Base-by-base conservation (phyloP, 1,284 basidiomycete species). In the Rhodotorula sp. region DNA sequence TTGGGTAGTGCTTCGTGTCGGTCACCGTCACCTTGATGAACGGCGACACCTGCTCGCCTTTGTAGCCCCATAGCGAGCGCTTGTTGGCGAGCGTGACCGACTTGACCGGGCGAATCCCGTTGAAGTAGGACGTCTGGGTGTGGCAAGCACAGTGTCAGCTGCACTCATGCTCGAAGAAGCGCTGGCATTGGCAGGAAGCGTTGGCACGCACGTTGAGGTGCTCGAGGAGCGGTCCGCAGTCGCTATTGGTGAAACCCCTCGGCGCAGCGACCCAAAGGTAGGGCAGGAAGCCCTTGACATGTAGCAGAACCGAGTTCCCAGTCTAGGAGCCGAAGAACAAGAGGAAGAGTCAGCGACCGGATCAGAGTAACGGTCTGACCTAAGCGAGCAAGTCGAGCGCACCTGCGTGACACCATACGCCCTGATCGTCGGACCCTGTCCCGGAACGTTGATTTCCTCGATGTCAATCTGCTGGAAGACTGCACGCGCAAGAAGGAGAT, bases 401-500 rank as follows among this genome's bases (percentile, higher is more conserved):
- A 90, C 91, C 83, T 93, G 84, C 4, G 92, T 97, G 8, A 97
- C 91, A 58, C 94, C 94, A 81, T 90, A 97, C 83, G 97, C 88
- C 53, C 91, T 85, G 48, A 97, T 78, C 59, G 85, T 85, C 0
- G 87, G 84, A 3, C 81, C 83, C 41, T 84, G 84, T 10, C 82
- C 85, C 0, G 80, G 75, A 70, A 90, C 88, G 7, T 85, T 85
- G 4, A 88, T 84, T 71, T 91, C 89, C 75, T 95, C 91, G 16
- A 97, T 86, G 74, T 97, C 95, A 69, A 94, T 94, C 81, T 97
- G 95, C 80, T 97, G 94, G 78, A 97, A 97, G 23, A 90, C 77
- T 78, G 72, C 48, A 57, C 27, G 9, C 27, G n/a, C 7, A 49
- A 25, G 10, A 49, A 13, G 42, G 61, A 21, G 52, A 25, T 71